Evolutionary conservation across 768 basidiomycete genomes (phyloP), one percentile per base, ranked within the genome.

Genomic region (Obba rivulosa): DNA sequence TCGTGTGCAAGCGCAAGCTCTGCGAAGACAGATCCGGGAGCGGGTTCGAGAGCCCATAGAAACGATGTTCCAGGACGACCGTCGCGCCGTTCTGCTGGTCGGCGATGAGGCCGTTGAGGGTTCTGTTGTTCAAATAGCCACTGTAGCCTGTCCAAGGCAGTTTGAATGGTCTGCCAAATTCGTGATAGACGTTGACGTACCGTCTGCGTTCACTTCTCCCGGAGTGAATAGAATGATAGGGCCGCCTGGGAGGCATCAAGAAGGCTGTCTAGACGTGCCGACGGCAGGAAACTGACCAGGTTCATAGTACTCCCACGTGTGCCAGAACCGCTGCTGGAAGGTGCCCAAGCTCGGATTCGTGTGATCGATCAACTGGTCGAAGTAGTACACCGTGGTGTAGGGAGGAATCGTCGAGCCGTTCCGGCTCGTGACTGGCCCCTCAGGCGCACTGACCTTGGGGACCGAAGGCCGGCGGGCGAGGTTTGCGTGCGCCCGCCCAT

Each of bases 291-390:
- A 51, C 59, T 25, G 34, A 67, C 66, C 66, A 11, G 47, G 31
- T 61, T 81, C 69, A 54, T 87, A 87, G 56, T 71, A 84, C 61
- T 87, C 80, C 63, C 71, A 83, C 24, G 79, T 79, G 50, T 78
- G 71, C 83, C 83, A 87, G 64, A 75, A 87, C 31, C 86, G 76
- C 64, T 87, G 86, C 60, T 79, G 70, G 66, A 89, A 89, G n/a
- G 84, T 87, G 17, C 86, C 86, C 18, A 78, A 66, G 22, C 71
- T 66, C n/a, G 82, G 78, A 51, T 78, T 64, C 28, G 60, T 71
- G 59, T 78, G 78, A 57, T 79, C 76, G 50, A 83, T 66, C 42
- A 71, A 59, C 52, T 73, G 70, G 55, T 83, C 75, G 57, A 85
- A 85, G 49, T 60, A 63, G 62, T 79, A 85, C 4, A 70, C 61